Evolutionary conservation across 345 rosid species (phyloP), one percentile per base, ranked within the genome.

Genomic region (Dovyalis caffra): DNA sequence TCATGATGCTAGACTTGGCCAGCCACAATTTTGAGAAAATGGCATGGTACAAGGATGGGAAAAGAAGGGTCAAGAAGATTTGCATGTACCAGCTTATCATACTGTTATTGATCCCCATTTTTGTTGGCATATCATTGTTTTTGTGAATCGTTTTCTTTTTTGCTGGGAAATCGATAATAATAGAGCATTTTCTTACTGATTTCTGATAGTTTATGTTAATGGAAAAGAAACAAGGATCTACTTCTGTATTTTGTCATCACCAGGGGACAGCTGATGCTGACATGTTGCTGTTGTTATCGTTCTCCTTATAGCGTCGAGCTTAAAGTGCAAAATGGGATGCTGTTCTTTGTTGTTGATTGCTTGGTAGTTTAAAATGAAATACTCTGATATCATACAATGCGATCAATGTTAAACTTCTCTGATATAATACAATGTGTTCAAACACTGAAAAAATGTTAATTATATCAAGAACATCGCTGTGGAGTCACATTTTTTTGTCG

Each of bases 41-140:
- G 87, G 87, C 23, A 80, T 32, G 72, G 85, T 89, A 60, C 77
- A 75, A 78, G 97, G 90, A 29, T 91, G 95, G 98, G 92, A 86
- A 71, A 84, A 80, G 73, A 83, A 66, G 31, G 80, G 57, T 72
- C 84, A 78, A 78, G 97, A 88, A 84, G 91, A 86, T 76, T 97
- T 88, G 49, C 81, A 78, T 72, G 71, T 73, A 75, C 74, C 81
- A 35, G 64, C 82, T 53, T 86, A 86, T 70, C 87, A 78, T 69
- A 76, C 79, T 20, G 74, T 84, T 74, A 85, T 93, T 74, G 95
- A 96, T 83, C 97, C 93, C 79, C 97, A 92, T 82, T 93, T 87
- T 86, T 93, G 97, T 90, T 78, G 74, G 82, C 68, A 16, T 74
- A 34, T 72, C 69, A 16, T 69, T 64, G n/a, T n/a, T n/a, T n/a